These are phyloP conservation scores for Ophidiomyces ophidiicola DNA, from an alignment of 2,329 filamentous ascomycete genomes.

Conservation along the genomic window DNA sequence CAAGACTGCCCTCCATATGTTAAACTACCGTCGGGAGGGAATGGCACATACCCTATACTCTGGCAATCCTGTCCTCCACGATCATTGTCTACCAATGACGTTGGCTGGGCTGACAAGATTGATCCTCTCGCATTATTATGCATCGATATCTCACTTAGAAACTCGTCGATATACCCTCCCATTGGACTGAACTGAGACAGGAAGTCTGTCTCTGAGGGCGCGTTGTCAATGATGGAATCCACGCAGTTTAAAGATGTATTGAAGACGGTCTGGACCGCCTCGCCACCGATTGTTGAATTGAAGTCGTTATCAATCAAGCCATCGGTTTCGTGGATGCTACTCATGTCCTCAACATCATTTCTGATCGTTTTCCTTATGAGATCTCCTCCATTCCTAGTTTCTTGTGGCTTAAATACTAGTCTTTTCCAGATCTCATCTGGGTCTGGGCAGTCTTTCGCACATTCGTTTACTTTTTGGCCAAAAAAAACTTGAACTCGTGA, in stretches of 20 bases:
- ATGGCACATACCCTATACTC: background rate
- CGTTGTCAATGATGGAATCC: background rate
- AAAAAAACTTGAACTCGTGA: background rate
- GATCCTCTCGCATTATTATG: slow-evolving; percentile 13
- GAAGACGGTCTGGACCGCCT: background rate
- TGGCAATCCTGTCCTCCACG: background rate
- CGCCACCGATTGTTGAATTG: background rate
- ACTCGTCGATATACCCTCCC: slow-evolving; percentile 16
- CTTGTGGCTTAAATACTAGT: slow-evolving; percentile 6
- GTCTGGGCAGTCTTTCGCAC: background rate
- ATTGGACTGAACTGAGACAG: slow-evolving; percentile 15
- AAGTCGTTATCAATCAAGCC: background rate
- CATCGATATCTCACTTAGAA: slow-evolving; percentile 11
- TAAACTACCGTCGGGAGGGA: background rate
- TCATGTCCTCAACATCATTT: background rate
- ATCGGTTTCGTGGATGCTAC: slow-evolving; percentile 6
- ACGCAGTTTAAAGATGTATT: slow-evolving; percentile 9
- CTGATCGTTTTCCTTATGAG: background rate
- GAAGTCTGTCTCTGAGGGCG: slow-evolving; percentile 14
- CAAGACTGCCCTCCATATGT: too few relatives aligned
- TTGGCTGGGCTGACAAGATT: slow-evolving; percentile 1
- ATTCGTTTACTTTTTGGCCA: slow-evolving; percentile 4
- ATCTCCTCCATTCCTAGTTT: background rate
- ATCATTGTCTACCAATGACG: background rate
- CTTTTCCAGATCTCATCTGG: slow-evolving; percentile 9